Conservation (phyloP, 306 rosid species). For the Trifolium dubium region DNA sequence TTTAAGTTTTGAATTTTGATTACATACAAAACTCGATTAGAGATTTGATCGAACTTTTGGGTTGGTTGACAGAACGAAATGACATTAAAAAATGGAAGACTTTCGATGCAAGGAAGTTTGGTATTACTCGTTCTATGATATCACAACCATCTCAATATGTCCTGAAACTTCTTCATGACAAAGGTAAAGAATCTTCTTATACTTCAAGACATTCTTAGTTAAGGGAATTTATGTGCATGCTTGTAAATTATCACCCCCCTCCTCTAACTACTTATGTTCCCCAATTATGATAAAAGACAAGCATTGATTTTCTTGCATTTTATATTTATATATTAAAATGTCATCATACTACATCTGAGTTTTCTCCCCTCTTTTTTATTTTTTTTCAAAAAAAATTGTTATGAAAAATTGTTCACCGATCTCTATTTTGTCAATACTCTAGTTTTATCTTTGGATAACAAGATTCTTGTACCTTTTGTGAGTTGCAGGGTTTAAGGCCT, state of each 20-base stretch:
- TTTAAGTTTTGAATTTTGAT: constrained; percentile 17
- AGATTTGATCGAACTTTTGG: constrained; percentile 22
- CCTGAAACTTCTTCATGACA: constrained; percentile 40
- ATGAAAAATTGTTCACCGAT: constrained; percentile 3
- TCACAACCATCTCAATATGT: constrained; percentile 37
- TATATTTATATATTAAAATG: neutral
- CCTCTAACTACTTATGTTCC: neutral
- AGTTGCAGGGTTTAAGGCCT: constrained; percentile 79
- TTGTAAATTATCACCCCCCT: constrained; percentile 16
- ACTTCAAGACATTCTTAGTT: neutral
- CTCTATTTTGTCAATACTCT: constrained; percentile 6
- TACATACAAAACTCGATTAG: neutral
- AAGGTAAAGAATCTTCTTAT: constrained; percentile 41
- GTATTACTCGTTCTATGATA: constrained; percentile 47
- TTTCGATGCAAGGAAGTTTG: constrained; percentile 46
- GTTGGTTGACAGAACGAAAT: constrained; percentile 35
- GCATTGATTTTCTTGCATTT: constrained; percentile 26
- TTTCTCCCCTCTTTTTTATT: neutral
- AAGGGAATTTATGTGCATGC: constrained; percentile 14
- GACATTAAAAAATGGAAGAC: constrained; percentile 33
- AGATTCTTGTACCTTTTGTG: constrained; percentile 29
- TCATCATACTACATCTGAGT: neutral
- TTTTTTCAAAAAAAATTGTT: neutral
- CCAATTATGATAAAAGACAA: constrained; percentile 13
- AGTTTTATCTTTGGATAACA: constrained; percentile 19